A percentile compares a stretch with the other conserved stretches of the same genome.
Conservation (phyloP, 306 rosid genomes). For the Psophocarpus tetragonolobus region DNA sequence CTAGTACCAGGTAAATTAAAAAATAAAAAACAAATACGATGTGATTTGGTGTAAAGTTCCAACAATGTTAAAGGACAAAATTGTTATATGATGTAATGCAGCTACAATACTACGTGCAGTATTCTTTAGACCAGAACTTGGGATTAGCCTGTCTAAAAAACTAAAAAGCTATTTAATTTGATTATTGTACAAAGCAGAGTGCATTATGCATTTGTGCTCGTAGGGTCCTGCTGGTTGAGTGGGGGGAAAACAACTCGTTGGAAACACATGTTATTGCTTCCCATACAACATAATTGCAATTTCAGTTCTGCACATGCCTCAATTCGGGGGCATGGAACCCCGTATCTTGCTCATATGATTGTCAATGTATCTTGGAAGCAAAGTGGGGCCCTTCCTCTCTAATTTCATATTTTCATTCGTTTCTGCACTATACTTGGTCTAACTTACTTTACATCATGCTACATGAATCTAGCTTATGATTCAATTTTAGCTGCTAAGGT, state of each 20-base stretch:
- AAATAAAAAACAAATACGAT: neutral
- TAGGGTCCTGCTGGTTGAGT: slow-evolving; percentile 27
- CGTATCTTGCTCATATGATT: slow-evolving; percentile 21
- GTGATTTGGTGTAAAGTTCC: slow-evolving; percentile 29
- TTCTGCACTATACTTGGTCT: neutral
- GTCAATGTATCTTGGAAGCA: neutral
- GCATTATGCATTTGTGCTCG: neutral
- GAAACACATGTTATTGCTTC: neutral
- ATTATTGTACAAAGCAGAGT: slow-evolving; percentile 10
- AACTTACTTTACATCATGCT: slow-evolving; percentile 13
- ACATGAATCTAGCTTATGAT: neutral
- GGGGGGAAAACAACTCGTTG: neutral
- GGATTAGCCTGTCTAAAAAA: slow-evolving; percentile 21
- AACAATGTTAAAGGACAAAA: slow-evolving; percentile 34
- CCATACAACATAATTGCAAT: slow-evolving; percentile 29
- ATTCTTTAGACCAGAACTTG: slow-evolving; percentile 20
- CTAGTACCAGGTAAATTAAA: slow-evolving; percentile 9
- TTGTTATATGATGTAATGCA: neutral
- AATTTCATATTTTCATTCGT: slow-evolving; percentile 15
- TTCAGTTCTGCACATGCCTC: slow-evolving; percentile 47
- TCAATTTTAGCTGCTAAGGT: slow-evolving; percentile 8
- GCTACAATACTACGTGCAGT: neutral
- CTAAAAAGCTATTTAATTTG: neutral
- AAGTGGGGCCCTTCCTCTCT: slow-evolving; percentile 29
- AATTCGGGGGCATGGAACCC: slow-evolving; percentile 34